Conservation (phyloP, 805 yeast species). For the Saccharomycopsis oosterbeekiorum region DNA sequence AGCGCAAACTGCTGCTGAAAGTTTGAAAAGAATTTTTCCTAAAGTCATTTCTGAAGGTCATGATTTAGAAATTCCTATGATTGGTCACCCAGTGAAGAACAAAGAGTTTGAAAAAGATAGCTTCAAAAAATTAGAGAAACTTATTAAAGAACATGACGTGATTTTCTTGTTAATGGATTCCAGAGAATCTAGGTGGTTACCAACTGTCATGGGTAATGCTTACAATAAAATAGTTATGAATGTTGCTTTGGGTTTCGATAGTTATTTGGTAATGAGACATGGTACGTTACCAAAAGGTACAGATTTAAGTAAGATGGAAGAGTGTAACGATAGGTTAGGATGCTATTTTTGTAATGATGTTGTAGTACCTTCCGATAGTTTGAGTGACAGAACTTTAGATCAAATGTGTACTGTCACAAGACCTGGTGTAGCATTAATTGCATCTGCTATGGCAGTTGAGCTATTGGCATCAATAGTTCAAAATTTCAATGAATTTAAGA, state of each 20-base stretch:
- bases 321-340: constrained; percentile 43
- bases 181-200: constrained; percentile 96
- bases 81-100: constrained; percentile 74
- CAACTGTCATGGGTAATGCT: constrained; percentile 69
- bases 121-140: constrained; percentile 40
- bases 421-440: constrained; percentile 89
- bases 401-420: constrained; percentile 99
- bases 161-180: constrained; percentile 84
- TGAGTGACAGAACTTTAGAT: constrained; percentile 82
- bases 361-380: constrained; percentile 83
- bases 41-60: constrained; percentile 56
- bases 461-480: constrained; percentile 66
- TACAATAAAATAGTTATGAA: constrained; percentile 68
- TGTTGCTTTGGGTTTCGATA: constrained; percentile 93
- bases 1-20: constrained; percentile 67
- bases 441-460: constrained; percentile 82
- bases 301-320: not conserved
- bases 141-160: constrained; percentile 63
- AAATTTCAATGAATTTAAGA: constrained; percentile 27
- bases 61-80: constrained; percentile 82
- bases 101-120: constrained; percentile 40
- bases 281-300: constrained; percentile 36
- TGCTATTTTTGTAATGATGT: constrained; percentile 96
- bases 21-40: constrained; percentile 69
- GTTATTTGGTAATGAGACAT: constrained; percentile 89